Conservation (phyloP, 768 basidiomycete genomes). For the Tulasnella calospora region DNA sequence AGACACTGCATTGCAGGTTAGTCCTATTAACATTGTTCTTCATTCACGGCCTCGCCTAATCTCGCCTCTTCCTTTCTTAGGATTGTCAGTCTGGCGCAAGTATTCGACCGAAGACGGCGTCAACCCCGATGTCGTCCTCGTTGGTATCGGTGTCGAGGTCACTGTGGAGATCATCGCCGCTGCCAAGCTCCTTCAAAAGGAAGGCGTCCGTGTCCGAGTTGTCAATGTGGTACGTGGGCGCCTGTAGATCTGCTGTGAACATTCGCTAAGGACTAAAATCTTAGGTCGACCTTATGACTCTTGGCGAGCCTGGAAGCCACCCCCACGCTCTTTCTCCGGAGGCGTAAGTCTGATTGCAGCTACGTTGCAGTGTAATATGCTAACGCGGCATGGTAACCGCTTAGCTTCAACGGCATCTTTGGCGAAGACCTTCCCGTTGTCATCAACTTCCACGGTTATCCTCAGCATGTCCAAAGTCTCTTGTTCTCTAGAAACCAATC, state of each 20-base stretch:
- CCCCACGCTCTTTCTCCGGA: slow-evolving; percentile 64
- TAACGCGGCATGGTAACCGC: not conserved
- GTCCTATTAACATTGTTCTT: slow-evolving; percentile 24
- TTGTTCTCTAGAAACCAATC: slow-evolving; percentile 39
- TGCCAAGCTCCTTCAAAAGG: slow-evolving; percentile 67
- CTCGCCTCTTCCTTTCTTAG: slow-evolving; percentile 34
- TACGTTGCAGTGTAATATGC: not conserved
- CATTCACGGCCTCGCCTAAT: not conserved
- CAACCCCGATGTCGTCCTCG: slow-evolving; percentile 74
- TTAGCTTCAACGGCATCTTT: slow-evolving; percentile 64
- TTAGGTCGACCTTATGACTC: slow-evolving; percentile 66
- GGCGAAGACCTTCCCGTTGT: slow-evolving; percentile 63
- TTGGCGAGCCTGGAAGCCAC: slow-evolving; percentile 62
- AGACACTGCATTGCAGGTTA: slow-evolving; percentile 39
- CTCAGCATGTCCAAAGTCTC: slow-evolving; percentile 63
- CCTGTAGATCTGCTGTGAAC: not conserved
- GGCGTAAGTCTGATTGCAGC: slow-evolving; percentile 11
- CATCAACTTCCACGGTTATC: slow-evolving; percentile 82
- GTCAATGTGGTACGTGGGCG: slow-evolving; percentile 66
- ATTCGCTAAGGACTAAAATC: not conserved
- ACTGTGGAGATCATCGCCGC: slow-evolving; percentile 88
- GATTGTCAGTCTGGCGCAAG: slow-evolving; percentile 81
- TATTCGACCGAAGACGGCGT: slow-evolving; percentile 69
- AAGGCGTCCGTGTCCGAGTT: slow-evolving; percentile 68
- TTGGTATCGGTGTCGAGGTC: slow-evolving; percentile 82